phyloP scores from a whole-genome alignment of 768 basidiomycete genomes.

The Tricholoma furcatifolium region DNA sequence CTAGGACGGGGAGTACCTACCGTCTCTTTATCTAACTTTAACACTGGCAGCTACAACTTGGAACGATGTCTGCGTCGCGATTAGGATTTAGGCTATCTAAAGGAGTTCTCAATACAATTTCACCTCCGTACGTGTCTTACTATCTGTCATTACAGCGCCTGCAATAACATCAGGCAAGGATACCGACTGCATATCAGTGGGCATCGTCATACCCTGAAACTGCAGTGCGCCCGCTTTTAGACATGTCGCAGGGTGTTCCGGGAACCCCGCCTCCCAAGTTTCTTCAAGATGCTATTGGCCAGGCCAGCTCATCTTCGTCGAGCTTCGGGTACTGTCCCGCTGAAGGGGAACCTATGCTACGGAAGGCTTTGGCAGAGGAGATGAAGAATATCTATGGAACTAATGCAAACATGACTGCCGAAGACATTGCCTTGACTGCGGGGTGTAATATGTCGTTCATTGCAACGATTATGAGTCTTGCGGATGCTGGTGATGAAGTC shows the following conservation, averaged over 20 bases:
- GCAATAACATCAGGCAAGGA: slow-evolving; percentile 31
- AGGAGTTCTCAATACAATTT: slow-evolving; percentile 39
- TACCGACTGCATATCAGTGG: slow-evolving; percentile 61
- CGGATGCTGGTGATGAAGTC: slow-evolving; percentile 68
- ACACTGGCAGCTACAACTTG: background rate
- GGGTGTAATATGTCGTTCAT: slow-evolving; percentile 77
- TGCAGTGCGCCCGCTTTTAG: slow-evolving; percentile 50
- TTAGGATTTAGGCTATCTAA: slow-evolving; percentile 38
- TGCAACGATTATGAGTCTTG: slow-evolving; percentile 58
- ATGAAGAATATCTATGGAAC: slow-evolving; percentile 59
- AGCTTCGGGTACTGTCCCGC: slow-evolving; percentile 58
- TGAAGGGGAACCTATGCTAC: slow-evolving; percentile 54
- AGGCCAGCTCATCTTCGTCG: slow-evolving; percentile 38
- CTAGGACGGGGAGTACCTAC: too few species aligned
- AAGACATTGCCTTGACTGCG: slow-evolving; percentile 67
- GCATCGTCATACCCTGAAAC: slow-evolving; percentile 41
- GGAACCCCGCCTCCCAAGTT: slow-evolving; percentile 56
- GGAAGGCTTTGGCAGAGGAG: slow-evolving; percentile 55
- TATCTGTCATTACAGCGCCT: background rate
- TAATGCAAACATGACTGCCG: slow-evolving; percentile 42
- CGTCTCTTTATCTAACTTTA: too few species aligned
- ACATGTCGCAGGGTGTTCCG: slow-evolving; percentile 76
- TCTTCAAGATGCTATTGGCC: slow-evolving; percentile 48
- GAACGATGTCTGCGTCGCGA: slow-evolving; percentile 12
- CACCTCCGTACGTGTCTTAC: slow-evolving; percentile 40